A percentile compares a stretch with the other conserved stretches of the same genome.
phyloP scores from a whole-genome alignment of 2,329 filamentous ascomycete genomes.

The Stagonosporopsis vannaccii region DNA sequence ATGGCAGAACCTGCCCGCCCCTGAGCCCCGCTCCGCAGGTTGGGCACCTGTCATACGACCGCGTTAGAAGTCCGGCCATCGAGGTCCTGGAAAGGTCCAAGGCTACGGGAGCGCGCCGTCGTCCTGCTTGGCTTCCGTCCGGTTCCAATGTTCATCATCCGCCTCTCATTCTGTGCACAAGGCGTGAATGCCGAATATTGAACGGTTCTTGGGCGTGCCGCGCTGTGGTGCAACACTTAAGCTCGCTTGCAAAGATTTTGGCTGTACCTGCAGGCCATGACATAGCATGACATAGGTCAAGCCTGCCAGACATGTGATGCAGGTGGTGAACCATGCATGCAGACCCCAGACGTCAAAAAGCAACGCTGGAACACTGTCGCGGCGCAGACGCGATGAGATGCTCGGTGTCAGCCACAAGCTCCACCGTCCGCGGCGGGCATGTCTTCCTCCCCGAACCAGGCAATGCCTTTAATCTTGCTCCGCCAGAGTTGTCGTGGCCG shows the following conservation, averaged over 20 bases:
- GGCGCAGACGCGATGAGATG: conserved; percentile 1
- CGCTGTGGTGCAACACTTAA: conserved; percentile 17
- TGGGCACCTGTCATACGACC: conserved; percentile 30
- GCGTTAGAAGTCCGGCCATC: conserved; percentile 17
- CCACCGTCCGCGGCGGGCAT: conserved; percentile 2
- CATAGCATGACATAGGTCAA: conserved; percentile 12
- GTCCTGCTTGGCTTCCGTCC: conserved; percentile 25
- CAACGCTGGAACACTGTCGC: conserved; percentile 14
- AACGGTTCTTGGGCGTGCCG: conserved; percentile 15
- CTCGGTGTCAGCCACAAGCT: conserved; percentile 12
- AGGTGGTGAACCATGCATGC: conserved; percentile 16
- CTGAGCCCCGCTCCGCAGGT: conserved; percentile 28
- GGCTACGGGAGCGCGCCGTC: conserved; percentile 38
- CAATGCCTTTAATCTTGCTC: conserved; percentile 5
- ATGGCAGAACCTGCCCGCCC: conserved; percentile 16
- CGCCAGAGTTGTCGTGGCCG: conserved; percentile 5
- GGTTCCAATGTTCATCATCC: conserved; percentile 31
- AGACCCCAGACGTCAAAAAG: conserved; percentile 10
- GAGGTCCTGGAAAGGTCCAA: conserved; percentile 31
- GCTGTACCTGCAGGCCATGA: conserved; percentile 17
- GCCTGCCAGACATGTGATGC: conserved; percentile 9
- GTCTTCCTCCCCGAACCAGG: conserved; percentile 5
- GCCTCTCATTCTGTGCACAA: conserved; percentile 19
- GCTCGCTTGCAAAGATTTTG: conserved; percentile 1
- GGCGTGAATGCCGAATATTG: conserved; percentile 13